Percentiles rank a stretch among this genome's conserved stretches.
Evolutionary conservation across 768 basidiomycete species (phyloP).

Genomic region (Lentinula guzmanii): DNA sequence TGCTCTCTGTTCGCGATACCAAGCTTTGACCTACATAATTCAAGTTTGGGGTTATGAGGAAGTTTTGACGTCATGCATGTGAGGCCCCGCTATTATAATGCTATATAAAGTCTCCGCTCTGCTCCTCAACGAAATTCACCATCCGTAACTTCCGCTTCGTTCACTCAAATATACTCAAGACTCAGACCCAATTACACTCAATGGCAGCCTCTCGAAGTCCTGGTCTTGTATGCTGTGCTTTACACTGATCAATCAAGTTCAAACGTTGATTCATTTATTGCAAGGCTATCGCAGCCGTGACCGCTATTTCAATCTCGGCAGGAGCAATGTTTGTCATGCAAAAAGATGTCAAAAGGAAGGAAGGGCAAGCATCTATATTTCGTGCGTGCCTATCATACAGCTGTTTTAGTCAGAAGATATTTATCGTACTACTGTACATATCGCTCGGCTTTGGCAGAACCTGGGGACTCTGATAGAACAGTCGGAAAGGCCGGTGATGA

Average conservation of each 20-base stretch:
- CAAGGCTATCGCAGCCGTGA: neutral
- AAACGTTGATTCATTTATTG: neutral
- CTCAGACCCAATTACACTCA: neutral
- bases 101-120: neutral
- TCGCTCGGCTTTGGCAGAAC: neutral
- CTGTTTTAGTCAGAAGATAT: neutral
- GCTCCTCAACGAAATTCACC: neutral
- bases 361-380: slow-evolving; percentile 2
- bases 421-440: too few species aligned
- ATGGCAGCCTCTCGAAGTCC: slow-evolving; percentile 4
- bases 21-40: neutral
- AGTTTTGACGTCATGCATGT: neutral
- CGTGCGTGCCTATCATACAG: neutral
- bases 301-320: slow-evolving; percentile 1
- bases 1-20: neutral
- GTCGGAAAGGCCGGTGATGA: neutral
- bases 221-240: neutral
- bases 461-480: neutral
- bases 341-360: slow-evolving; percentile 1
- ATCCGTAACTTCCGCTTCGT: neutral
- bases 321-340: slow-evolving; percentile 4
- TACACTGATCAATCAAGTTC: neutral
- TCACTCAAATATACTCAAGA: too few species aligned
- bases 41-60: neutral
- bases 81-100: neutral